Percentiles rank a stretch among this genome's conserved stretches.
Conservation (phyloP, 2,329 filamentous ascomycete species). For the Penicillium sp. region DNA sequence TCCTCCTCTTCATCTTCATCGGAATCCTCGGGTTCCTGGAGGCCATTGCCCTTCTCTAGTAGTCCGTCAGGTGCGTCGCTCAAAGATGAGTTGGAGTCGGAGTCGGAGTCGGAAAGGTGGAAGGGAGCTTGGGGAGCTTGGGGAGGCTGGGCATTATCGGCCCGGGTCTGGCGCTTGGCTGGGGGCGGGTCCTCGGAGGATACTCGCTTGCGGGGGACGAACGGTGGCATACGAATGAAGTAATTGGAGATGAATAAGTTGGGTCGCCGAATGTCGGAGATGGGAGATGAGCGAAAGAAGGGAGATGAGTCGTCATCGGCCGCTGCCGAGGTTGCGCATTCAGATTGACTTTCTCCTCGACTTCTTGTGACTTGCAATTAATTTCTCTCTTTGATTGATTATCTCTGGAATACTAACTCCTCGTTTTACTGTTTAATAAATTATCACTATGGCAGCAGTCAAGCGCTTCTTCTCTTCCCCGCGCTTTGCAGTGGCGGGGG, state of each 20-base stretch:
- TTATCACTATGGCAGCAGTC: conserved; percentile 51
- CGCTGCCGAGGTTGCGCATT: conserved; percentile 5
- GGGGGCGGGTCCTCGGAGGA: conserved; percentile 37
- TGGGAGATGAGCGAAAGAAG: conserved; percentile 11
- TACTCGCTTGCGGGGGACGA: conserved; percentile 46
- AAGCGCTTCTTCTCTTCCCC: conserved; percentile 77
- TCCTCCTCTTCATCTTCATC: conserved; percentile 54
- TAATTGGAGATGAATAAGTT: background rate
- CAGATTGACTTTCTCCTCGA: background rate
- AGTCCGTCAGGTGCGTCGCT: conserved; percentile 36
- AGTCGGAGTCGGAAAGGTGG: conserved; percentile 28
- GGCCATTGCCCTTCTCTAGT: background rate
- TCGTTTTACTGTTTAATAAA: background rate
- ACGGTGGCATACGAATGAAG: conserved; percentile 45
- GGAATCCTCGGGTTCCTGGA: conserved; percentile 1
- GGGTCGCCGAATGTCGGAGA: conserved; percentile 10
- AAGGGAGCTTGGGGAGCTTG: conserved; percentile 15
- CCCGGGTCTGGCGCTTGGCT: conserved; percentile 34
- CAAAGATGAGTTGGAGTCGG: conserved; percentile 37
- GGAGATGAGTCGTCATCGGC: conserved; percentile 14
- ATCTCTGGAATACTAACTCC: too few relatives aligned
- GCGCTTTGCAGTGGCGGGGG: conserved; percentile 84
- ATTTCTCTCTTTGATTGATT: background rate
- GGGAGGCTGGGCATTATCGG: conserved; percentile 23
- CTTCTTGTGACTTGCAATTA: background rate